Conservation (phyloP, 305 asterid genomes). For the Fraxinus dipetala region DNA sequence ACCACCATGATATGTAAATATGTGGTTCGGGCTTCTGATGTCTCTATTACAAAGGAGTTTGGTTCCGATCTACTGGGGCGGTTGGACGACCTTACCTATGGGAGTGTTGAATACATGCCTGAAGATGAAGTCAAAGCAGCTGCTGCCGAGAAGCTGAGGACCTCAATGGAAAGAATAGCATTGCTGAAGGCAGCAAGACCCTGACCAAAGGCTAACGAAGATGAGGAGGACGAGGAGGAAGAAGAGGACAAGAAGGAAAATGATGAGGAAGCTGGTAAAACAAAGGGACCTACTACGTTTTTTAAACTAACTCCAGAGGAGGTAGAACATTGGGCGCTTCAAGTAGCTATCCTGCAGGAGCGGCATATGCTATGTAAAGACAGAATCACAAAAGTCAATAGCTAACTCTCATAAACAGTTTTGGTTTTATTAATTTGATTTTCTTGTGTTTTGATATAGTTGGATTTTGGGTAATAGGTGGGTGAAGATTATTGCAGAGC, state of each 20-base stretch:
- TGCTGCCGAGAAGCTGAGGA: slow-evolving; percentile 65
- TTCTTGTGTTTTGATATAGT: background rate
- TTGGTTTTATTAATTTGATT: background rate
- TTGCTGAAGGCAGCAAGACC: slow-evolving; percentile 77
- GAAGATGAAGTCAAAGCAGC: slow-evolving; percentile 85
- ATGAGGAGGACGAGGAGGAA: slow-evolving; percentile 36
- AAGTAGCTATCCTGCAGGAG: slow-evolving; percentile 71
- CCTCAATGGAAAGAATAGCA: slow-evolving; percentile 81
- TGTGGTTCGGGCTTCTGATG: slow-evolving; percentile 84
- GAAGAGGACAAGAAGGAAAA: slow-evolving; percentile 25
- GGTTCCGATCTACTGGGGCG: slow-evolving; percentile 81
- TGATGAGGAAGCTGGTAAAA: slow-evolving; percentile 40
- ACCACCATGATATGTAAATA: slow-evolving; percentile 93
- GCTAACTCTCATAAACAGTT: background rate
- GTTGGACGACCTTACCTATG: slow-evolving; percentile 85
- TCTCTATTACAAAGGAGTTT: slow-evolving; percentile 73
- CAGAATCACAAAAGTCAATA: slow-evolving; percentile 49
- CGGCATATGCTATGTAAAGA: slow-evolving; percentile 82
- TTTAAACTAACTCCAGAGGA: slow-evolving; percentile 68
- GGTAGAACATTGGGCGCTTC: slow-evolving; percentile 83
- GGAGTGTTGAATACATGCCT: slow-evolving; percentile 75
- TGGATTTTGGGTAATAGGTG: background rate
- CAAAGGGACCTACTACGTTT: slow-evolving; percentile 59
- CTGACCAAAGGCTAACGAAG: slow-evolving; percentile 55
- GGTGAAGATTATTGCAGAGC: background rate